These are phyloP conservation scores for Pontederia paniculata DNA, from an alignment of 176 grass and related monocot genomes.

Conservation along the genomic window DNA sequence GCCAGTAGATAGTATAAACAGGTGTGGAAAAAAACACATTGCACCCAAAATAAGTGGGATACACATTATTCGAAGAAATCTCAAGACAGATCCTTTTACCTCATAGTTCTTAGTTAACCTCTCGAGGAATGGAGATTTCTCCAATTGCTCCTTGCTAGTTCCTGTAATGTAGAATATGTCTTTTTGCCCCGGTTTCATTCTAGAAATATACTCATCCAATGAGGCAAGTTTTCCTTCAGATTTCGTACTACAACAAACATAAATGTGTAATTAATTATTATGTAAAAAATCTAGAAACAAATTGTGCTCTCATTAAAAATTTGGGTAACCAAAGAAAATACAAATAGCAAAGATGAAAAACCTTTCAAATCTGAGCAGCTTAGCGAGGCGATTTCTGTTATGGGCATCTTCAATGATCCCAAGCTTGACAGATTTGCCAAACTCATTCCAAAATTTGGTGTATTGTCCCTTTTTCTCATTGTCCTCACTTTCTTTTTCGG, in stretches of 20 bases:
- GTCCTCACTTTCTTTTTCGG: conserved; percentile 47
- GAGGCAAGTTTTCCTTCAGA: conserved; percentile 88
- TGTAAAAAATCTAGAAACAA: neutral
- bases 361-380: conserved; percentile 96
- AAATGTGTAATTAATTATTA: neutral
- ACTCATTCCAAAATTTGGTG: conserved; percentile 95
- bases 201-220: conserved; percentile 97
- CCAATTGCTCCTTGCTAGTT: conserved; percentile 88
- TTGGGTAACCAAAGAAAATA: neutral
- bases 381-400: conserved; percentile 94
- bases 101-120: conserved; percentile 87
- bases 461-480: conserved; percentile 92
- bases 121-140: conserved; percentile 98
- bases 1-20: too few species aligned
- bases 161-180: conserved; percentile 97
- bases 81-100: conserved; percentile 18
- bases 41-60: too few species aligned
- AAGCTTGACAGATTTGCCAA: conserved; percentile 96
- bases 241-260: conserved; percentile 55
- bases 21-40: too few species aligned
- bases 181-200: conserved; percentile 89
- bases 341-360: conserved; percentile 7
- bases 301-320: neutral
- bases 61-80: too few species aligned
- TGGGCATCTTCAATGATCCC: conserved; percentile 95